Base-by-base conservation (phyloP, 495 filamentous ascomycete species). In the Pseudevernia furfuracea region DNA sequence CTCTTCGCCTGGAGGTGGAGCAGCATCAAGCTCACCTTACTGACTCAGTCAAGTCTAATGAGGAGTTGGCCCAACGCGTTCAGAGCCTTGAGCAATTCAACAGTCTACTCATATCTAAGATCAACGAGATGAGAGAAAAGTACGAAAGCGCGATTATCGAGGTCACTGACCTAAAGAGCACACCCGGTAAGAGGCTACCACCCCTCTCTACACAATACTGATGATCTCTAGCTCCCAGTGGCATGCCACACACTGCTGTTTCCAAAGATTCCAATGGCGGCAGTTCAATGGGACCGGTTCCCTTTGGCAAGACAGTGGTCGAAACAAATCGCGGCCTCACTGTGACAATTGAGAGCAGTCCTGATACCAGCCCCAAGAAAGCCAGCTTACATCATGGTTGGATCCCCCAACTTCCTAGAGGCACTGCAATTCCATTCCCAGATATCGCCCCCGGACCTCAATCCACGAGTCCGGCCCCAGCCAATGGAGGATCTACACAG, bases 281-380 rank as follows among this genome's bases (percentile, higher is more conserved):
- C 28, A 8, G 14, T 55, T 55, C 52, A 3, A 19, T 1, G 7
- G 52, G 15, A 21, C 14, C 49, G 6, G 28, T 49, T 1, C 46
- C 46, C 12, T 49, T 28, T 49, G 46, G 46, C 46, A 49, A 49
- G 46, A 49, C 46, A 25, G 46, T 49, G 23, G 46, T 49, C 11
- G 46, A 49, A 10, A 49, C 23, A 4, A 49, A 49, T 14, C 23
- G 46, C 23, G 46, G 46, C 10, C 23, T 49, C 3, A 49, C 46
- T 25, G 46, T 49, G 46, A 49, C 46, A 28, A 49, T 49, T 15
- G 46, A 49, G 46, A 49, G 23, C 46, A 49, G 46, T 49, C 23
- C 23, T 28, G 23, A 12, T 11, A 49, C 1, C 23, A 49, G 46
- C 12, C 46, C 46, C 4, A 12, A 25, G n/a, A 32, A 32, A 53